phyloP scores from a whole-genome alignment of 352 stramenopile species.

The Pythium brassicae region DNA sequence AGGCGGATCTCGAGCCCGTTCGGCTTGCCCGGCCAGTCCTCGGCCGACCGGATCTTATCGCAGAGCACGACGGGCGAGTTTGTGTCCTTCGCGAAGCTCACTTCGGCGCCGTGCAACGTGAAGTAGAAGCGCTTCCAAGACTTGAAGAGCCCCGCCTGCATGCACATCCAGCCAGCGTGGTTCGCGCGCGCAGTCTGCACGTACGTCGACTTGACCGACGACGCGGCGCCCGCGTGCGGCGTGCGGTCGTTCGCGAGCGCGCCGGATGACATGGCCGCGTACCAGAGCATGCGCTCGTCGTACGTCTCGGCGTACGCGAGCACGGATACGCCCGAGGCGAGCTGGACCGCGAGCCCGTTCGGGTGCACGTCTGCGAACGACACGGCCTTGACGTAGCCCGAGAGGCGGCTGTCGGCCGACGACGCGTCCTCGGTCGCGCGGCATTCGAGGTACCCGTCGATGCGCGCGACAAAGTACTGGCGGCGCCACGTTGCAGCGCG shows the following conservation, averaged over 20 bases:
- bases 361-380: conserved; percentile 66
- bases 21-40: conserved; percentile 66
- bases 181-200: conserved; percentile 70
- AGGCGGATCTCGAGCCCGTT: conserved; percentile 68
- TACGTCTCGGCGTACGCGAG: conserved; percentile 79
- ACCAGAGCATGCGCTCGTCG: conserved; percentile 83
- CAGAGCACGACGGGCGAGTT: conserved; percentile 55
- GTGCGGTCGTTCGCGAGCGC: conserved; percentile 42
- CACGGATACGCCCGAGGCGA: conserved; percentile 56
- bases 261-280: conserved; percentile 57
- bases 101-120: conserved; percentile 68
- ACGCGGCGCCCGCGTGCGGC: conserved; percentile 18
- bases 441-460: conserved; percentile 73
- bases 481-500: conserved; percentile 49
- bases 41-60: conserved; percentile 52
- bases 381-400: conserved; percentile 64
- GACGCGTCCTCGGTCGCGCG: conserved; percentile 37
- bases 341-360: conserved; percentile 66
- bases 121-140: conserved; percentile 80
- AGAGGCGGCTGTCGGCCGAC: conserved; percentile 37
- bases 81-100: conserved; percentile 73
- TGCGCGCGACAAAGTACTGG: conserved; percentile 58
- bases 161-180: conserved; percentile 76
- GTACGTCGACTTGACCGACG: conserved; percentile 68
- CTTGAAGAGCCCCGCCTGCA: conserved; percentile 77